Evolutionary conservation across 306 rosid species (phyloP), one percentile per base, ranked within the genome.

Genomic region (Lithocarpus polystachyus): DNA sequence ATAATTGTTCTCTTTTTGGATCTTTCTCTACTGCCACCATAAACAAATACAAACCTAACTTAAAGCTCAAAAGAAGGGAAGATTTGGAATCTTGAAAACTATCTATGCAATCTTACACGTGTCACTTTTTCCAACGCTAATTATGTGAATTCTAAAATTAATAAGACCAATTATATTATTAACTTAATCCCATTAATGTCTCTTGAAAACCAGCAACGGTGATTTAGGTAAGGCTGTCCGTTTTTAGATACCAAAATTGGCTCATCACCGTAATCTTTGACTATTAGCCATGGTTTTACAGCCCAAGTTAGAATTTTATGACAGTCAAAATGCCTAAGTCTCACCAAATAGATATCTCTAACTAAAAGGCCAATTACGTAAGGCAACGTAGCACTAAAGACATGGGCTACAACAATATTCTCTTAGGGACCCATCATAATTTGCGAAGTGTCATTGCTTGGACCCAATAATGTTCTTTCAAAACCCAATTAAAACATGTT

Each of bases 101-200:
- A 28, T 59, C 52, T 5, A 48, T 31, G 55, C 37, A 60, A 65
- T 72, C 72, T 19, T 1, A 48, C 80, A 81, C 88, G 88, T 52
- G 90, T 90, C 79, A 13, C 61, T 69, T 31, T 76, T 75, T 62
- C 11, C 81, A 2, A 33, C 84, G 56, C 81, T 51, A 23, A 68
- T 57, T 56, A 18, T 59, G 37, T 14, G 57, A 68, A 74, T 43
- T 76, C 76, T 78, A 24, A 28, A 48, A 26, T 48, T 23, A 72
- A 17, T 51, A 19, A 55, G 14, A 20, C 28, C 2, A 33, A 29
- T 15, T 54, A 18, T 9, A 33, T 67, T 48, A 33, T 24, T 28
- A 28, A 62, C 10, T 37, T 43, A 5, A 29, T 69, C 69, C 75
- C 72, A 56, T 71, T 22, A 51, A 53, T 83, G 84, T 83, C 88